Base-by-base conservation (phyloP, 2,329 filamentous ascomycete genomes). In the Trichoderma sp. region DNA sequence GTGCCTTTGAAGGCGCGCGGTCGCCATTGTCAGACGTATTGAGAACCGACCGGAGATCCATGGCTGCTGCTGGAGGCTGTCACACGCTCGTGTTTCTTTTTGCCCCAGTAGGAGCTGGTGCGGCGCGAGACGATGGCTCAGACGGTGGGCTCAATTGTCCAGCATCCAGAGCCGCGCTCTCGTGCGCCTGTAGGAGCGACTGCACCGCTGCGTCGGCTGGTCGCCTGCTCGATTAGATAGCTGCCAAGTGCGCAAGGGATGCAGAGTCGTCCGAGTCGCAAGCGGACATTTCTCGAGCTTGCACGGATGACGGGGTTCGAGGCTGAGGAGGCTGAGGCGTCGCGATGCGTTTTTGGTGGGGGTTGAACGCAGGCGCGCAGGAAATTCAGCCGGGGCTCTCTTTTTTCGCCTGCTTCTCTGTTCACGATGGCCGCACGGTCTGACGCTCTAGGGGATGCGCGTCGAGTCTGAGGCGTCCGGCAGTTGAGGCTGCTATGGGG, bases 1-100 rank as follows among this genome's bases (percentile, higher is more conserved):
- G n/a, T 24, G 76, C 71, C 78, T 78, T 49, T 68, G 77, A 74
- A 62, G 78, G 77, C 57, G 76, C 75, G 71, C 79, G 77, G 62
- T 80, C 83, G 73, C 79, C 83, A 69, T 79, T 79, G 71, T 86
- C 86, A 43, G 84, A 81, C 27, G 82, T 80, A 76, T 88, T 89
- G 59, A 89, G 78, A 74, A 89, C 85, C 19, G 82, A 83, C 72
- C 81, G 79, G 69, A 88, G 81, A 80, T 87, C 85, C 86, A 88
- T 84, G 67, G 69, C 76, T 66, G 69, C 76, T 55, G 35, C 58
- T 40, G 35, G 53, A 31, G 40, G 65, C 55, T 43, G 57, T 70
- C 59, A 55, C 52, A 53, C 57, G 37, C 29, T 59, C 49, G 58
- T 68, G 43, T 55, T 37, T 53, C 56, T 40, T 68, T 52, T 59